These are phyloP conservation scores for Forsythia suspensa DNA, from an alignment of 257 asterid genomes.

Conservation along the genomic window DNA sequence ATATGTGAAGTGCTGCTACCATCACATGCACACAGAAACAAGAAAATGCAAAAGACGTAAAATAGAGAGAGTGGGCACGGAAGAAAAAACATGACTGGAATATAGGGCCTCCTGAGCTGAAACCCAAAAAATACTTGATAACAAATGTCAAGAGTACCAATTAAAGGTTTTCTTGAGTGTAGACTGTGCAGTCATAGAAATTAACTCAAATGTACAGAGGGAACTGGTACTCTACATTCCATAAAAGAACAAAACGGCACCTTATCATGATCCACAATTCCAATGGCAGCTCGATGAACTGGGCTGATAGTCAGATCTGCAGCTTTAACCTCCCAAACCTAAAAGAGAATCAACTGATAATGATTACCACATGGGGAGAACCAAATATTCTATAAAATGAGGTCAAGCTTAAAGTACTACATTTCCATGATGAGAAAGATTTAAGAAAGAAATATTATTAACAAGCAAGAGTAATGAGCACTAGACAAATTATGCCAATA, in stretches of 20 bases:
- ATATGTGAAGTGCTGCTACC: neutral
- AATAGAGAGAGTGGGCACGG: neutral
- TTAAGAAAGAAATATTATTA: neutral
- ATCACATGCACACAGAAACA: neutral
- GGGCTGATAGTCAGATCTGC: slow-evolving; percentile 98
- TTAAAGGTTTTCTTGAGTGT: neutral
- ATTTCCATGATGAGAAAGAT: neutral
- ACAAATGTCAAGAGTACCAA: neutral
- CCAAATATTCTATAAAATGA: no score
- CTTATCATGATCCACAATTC: slow-evolving; percentile 78
- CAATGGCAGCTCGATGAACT: slow-evolving; percentile 92
- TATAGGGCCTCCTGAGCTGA: neutral
- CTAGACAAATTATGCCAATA: neutral
- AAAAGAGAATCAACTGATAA: slow-evolving; percentile 38
- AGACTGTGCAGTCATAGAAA: no score
- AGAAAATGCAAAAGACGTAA: neutral
- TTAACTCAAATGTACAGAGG: no score
- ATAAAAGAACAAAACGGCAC: slow-evolving; percentile 29
- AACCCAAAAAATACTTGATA: neutral
- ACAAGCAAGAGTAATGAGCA: neutral
- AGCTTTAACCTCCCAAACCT: slow-evolving; percentile 93
- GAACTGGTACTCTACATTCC: no score
- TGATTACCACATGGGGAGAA: neutral
- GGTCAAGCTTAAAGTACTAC: neutral
- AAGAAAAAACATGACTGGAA: neutral